Conservation (phyloP, 305 asterid species). For the Plantago coronopus region DNA sequence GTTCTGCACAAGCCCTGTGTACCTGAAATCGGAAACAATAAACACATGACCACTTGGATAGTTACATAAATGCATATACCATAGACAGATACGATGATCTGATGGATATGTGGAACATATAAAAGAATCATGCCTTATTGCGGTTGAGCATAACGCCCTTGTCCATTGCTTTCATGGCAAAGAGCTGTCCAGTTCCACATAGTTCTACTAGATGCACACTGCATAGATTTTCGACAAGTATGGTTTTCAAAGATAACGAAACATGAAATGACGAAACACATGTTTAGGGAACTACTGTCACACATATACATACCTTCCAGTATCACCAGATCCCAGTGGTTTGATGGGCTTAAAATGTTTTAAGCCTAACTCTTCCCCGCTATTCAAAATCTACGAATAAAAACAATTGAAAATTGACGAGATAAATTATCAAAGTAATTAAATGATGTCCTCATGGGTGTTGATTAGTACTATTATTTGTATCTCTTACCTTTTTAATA, state of each 20-base stretch:
- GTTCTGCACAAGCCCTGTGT: conserved; percentile 98
- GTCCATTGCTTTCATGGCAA: conserved; percentile 98
- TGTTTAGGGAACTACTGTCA: too few relatives aligned
- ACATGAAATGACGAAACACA: too few relatives aligned
- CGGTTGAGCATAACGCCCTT: conserved; percentile 82
- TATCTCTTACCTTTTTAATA: conserved; percentile 57
- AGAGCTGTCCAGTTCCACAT: conserved; percentile 62
- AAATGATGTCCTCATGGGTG: neutral
- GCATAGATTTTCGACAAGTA: conserved; percentile 27
- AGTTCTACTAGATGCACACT: conserved; percentile 94
- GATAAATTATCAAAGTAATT: conserved; percentile 3
- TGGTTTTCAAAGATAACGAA: conserved; percentile 5
- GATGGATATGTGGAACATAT: neutral
- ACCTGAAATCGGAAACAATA: conserved; percentile 45
- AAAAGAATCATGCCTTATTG: conserved; percentile 65
- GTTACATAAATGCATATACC: too few relatives aligned
- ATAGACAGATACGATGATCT: too few relatives aligned
- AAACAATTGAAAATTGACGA: conserved; percentile 14
- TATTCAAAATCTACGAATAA: conserved; percentile 51
- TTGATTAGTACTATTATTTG: neutral
- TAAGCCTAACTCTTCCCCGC: conserved; percentile 76
- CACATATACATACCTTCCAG: conserved; percentile 60
- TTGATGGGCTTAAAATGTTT: conserved; percentile 89
- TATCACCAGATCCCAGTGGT: conserved; percentile 97
- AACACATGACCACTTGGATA: conserved; percentile 7